phyloP scores from a whole-genome alignment of 768 basidiomycete species.

The Hypholoma fasciculare region DNA sequence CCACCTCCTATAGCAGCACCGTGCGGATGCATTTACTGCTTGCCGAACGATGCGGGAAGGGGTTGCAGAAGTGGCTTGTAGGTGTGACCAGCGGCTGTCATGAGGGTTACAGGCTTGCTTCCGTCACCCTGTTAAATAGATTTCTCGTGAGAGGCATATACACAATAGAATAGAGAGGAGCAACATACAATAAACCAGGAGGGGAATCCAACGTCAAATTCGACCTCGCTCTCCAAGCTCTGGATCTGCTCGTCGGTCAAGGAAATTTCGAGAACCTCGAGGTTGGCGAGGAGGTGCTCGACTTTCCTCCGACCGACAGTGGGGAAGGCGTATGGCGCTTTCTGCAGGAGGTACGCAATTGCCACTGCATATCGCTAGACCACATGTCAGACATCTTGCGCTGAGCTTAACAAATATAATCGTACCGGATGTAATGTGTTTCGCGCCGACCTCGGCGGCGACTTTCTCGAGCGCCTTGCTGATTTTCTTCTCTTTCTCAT shows the following conservation, averaged over 20 bases:
- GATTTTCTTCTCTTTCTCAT: conserved; percentile 1
- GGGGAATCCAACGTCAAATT: conserved; percentile 5
- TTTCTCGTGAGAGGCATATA: not conserved
- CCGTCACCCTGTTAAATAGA: not conserved
- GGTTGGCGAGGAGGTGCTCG: conserved; percentile 43
- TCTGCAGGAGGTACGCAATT: conserved; percentile 56
- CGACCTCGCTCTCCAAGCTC: conserved; percentile 28
- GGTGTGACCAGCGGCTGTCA: not conserved
- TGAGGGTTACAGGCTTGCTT: not conserved
- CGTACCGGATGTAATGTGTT: conserved; percentile 42
- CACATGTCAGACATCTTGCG: too few species aligned
- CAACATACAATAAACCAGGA: not conserved
- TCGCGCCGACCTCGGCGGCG: conserved; percentile 47
- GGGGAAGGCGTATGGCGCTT: conserved; percentile 52
- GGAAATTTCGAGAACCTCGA: conserved; percentile 42
- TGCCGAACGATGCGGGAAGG: not conserved
- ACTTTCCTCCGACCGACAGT: conserved; percentile 37
- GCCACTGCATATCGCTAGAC: conserved; percentile 33
- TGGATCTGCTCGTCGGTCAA: conserved; percentile 39
- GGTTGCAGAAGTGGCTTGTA: not conserved
- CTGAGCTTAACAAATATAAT: conserved; percentile 14
- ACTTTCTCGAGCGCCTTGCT: conserved; percentile 47
- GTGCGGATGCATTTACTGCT: not conserved
- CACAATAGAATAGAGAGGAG: too few species aligned
- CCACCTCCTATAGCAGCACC: not conserved